Evolutionary conservation across 495 filamentous ascomycete species (phyloP), one percentile per base, ranked within the genome.

Genomic region (Terfezia claveryi): DNA sequence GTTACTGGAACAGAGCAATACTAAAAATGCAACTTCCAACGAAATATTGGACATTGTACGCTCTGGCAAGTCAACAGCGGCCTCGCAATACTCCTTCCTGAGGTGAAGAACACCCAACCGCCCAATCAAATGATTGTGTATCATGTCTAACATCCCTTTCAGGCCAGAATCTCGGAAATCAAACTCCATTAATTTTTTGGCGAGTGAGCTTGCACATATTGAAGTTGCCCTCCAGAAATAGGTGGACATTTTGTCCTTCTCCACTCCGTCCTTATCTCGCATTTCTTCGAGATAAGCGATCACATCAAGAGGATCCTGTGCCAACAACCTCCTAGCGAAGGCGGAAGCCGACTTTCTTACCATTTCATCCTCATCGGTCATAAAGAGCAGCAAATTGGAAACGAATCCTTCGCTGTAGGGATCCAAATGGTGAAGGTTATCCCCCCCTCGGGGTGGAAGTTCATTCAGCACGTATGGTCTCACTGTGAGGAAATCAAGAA

Each of bases 1-100:
- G 53, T 81, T 77, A 17, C 74, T 70, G 10, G 76, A 80, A 59
- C 78, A 81, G 20, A 81, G 72, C 2, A 75, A 71, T 3, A 80
- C 73, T 6, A 81, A 65, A 56, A 81, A 73, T 5, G 77, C 65
- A 1, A 76, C 75, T 66, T 81, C 78, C 4, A 79, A 67, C 57
- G 58, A 59, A 14, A 62, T 58, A 44, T 67, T 69, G 16, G 66
- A 64, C 16, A 58, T 68, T 12, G 57, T 60, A 27, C 66, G 57
- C 57, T 68, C 66, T 32, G 61, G 61, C 4, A 68, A 63, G 36
- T 68, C 61, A 23, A 57, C 58, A 27, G 64, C 54, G 10, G 52
- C 62, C 16, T 60, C 61, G 36, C 59, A 23, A 23, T 38, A 46
- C 52, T 56, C 38, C 58, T 53, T 61, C 55, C 37, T 57, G 55